A percentile compares a stretch with the other conserved stretches of the same genome.
Evolutionary conservation across 441 rosid genomes (phyloP).

Genomic region (Bruguiera hainesii): DNA sequence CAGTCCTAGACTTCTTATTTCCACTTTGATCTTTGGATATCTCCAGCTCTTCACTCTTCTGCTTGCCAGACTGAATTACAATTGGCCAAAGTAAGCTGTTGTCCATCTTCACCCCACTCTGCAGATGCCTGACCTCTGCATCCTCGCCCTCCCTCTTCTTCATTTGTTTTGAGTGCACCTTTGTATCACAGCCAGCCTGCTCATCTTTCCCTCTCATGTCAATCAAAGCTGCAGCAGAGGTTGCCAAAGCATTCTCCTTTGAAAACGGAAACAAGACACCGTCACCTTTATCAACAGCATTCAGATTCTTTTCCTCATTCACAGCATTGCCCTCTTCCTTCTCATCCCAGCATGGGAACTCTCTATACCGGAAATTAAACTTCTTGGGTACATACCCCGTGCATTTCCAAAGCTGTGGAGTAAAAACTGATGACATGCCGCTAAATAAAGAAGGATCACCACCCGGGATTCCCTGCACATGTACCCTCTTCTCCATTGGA

Average conservation of each 20-base stretch:
- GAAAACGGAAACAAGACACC: conserved; percentile 79
- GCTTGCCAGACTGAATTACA: conserved; percentile 46
- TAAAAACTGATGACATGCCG: conserved; percentile 74
- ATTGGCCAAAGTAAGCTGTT: conserved; percentile 57
- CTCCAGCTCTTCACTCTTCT: conserved; percentile 60
- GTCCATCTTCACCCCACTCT: conserved; percentile 46
- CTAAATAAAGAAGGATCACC: conserved; percentile 72
- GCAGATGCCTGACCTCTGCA: conserved; percentile 39
- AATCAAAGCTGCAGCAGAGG: conserved; percentile 41
- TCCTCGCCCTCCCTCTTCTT: conserved; percentile 39
- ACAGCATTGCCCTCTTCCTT: conserved; percentile 33
- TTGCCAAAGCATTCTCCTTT: conserved; percentile 46
- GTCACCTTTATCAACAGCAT: conserved; percentile 72
- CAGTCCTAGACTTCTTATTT: conserved; percentile 64
- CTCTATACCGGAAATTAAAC: conserved; percentile 83
- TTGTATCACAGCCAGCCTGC: conserved; percentile 28
- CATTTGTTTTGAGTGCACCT: conserved; percentile 34
- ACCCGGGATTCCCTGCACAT: conserved; percentile 93
- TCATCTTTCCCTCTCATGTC: conserved; percentile 38
- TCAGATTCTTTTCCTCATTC: conserved; percentile 42
- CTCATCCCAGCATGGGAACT: conserved; percentile 89
- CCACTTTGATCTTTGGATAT: conserved; percentile 53
- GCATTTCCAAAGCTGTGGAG: conserved; percentile 81
- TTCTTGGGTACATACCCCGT: conserved; percentile 89
- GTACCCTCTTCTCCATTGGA: conserved; percentile 81